A percentile compares a stretch with the other conserved stretches of the same genome.
Conservation (phyloP, 257 asterid species). For the Solanum tarijense region DNA sequence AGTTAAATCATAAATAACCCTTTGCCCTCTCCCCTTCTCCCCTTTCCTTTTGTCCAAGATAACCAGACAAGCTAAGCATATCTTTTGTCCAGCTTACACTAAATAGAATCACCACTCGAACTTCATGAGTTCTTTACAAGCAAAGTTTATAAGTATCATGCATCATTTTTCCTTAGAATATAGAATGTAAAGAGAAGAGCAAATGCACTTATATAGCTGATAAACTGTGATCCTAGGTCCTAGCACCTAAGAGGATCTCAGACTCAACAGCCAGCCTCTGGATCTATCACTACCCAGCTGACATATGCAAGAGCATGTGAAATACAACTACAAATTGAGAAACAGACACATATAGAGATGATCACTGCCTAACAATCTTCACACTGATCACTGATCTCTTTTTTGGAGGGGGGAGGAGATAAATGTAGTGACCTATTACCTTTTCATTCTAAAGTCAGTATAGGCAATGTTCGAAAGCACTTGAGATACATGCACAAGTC, state of each 20-base stretch:
- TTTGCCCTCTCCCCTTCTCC: neutral
- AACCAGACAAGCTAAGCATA: neutral
- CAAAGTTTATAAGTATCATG: neutral
- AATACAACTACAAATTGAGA: neutral
- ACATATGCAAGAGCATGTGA: neutral
- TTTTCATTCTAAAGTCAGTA: neutral
- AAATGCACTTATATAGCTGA: neutral
- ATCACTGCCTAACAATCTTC: neutral
- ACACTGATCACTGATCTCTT: neutral
- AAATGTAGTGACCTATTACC: neutral
- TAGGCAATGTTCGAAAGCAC: neutral
- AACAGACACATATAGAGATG: neutral
- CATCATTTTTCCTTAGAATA: neutral
- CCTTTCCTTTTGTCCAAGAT: neutral
- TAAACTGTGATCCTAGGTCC: neutral
- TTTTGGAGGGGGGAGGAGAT: neutral
- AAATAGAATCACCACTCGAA: neutral
- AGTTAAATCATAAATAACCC: neutral
- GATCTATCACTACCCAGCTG: neutral
- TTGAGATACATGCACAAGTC: neutral
- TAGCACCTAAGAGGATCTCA: neutral
- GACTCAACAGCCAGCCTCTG: neutral
- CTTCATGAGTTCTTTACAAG: neutral
- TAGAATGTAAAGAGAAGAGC: neutral
- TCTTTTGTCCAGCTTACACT: neutral